Evolutionary conservation across 805 yeast species (phyloP), one percentile per base, ranked within the genome.

Genomic region (Lachancea nothofagi): DNA sequence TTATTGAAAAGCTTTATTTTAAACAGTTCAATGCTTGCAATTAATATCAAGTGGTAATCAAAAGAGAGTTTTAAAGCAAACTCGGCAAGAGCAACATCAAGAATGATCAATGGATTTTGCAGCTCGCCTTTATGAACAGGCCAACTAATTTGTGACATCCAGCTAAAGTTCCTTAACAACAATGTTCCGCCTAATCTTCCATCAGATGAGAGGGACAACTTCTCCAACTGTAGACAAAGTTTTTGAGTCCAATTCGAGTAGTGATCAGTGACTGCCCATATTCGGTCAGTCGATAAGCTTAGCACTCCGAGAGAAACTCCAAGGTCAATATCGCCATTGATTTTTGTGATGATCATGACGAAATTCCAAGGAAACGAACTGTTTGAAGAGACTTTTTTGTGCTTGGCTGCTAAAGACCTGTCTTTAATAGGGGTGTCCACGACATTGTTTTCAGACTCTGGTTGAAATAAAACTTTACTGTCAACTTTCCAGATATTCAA

Each of bases 171-270:
- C 1, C 66, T 62, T 3, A 82, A 48, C 0, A 55, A 59, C n/a
- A 89, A 46, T 2, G 61, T 56, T 0, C 96, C 96, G 29, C 93
- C 83, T 10, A 93, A 65, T 44, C 98, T 73, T 4, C 98, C 98
- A 33, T 70, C 74, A 0, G 89, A 78, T 0, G 59, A 54, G 14
- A 88, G 61, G 2, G 54, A 44, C 9, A 84, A 49, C 1, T 61
- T 56, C 42, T 78, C 75, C 8, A 85, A 51, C 1, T 86, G 86
- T 3, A 80, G 41, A 18, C 77, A 70, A 45, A 89, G 59, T 42
- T 75, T 76, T 49, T 87, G 96, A 36, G 81, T 80, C 79, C 86
- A 78, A 38, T 74, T 73, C 2, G 77, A 65, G 3, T 76, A 68
- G 51, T 85, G 87, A 42, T 77, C 73, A 0, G 89, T 75, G 0